Base-by-base conservation (phyloP, 148 eudicot species). In the Chenopodium formosanum region DNA sequence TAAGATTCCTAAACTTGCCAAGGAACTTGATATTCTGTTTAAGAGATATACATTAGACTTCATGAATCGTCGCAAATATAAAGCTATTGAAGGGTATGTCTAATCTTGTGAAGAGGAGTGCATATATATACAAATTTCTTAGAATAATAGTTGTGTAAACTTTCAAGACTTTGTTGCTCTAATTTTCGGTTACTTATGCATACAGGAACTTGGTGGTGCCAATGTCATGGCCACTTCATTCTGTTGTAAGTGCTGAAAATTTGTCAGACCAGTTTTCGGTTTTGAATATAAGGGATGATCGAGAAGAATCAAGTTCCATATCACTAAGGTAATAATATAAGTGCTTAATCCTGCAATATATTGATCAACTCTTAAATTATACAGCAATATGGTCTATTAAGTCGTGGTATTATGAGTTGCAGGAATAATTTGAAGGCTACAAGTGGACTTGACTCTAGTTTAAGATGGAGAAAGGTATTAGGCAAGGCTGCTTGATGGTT, bases 11-110 rank as follows among this genome's bases (percentile, higher is more conserved):
- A 48, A 79, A 46, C 76, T 87, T 27, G 82, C 52, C 81, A 78
- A 70, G 53, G 20, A 34, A 34, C 83, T 88, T 20, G 77, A 81
- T 46, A 17, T 11, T 29, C 2, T 82, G 34, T 83, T 85, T 72
- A 87, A 78, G 73, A 83, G 77, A 4, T 83, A 85, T 74, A 88
- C 88, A 0, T 62, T 53, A 40, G 70, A 83, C 22, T 50, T 44
- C 40, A 75, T 90, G 56, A 78, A 83, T n/a, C 83, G 83, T 23
- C 85, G 89, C 83, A 80, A 73, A 37, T 66, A 44, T 82, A 86
- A 66, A 82, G 25, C 82, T 1, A 1, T 48, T 1, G 76, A 90
- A 81, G 88, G 90, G 92, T 89, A 84, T 37, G 81, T 78, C 0
- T 2, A 7, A 9, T 1, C 10, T 23, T 2, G 22, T 40, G 44